Conservation (phyloP, 352 stramenopile genomes). For the Phytophthora colocasiae region DNA sequence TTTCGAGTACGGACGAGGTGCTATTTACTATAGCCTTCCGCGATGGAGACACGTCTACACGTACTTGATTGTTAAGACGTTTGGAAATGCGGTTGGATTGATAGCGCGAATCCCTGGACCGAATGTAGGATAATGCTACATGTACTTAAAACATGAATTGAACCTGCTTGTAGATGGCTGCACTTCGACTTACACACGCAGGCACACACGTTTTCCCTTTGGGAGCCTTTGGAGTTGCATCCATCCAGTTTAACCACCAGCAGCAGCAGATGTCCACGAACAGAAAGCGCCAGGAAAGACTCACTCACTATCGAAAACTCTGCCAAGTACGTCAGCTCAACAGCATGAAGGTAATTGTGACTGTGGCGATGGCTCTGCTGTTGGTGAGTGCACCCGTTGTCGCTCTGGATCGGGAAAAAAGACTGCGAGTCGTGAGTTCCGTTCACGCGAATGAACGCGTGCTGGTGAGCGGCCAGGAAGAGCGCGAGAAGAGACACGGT, state of each 20-base stretch:
- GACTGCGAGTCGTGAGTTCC: constrained; percentile 34
- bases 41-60: constrained; percentile 14
- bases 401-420: constrained; percentile 34
- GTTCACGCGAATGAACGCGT: constrained; percentile 44
- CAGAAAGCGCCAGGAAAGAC: not conserved
- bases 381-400: constrained; percentile 10
- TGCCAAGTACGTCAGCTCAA: constrained; percentile 3
- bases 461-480: constrained; percentile 25
- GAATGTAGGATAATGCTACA: constrained; percentile 27
- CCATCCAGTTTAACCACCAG: constrained; percentile 6
- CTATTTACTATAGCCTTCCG: not conserved
- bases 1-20: not conserved
- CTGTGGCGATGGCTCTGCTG: constrained; percentile 12
- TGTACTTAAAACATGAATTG: constrained; percentile 24
- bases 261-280: constrained; percentile 25
- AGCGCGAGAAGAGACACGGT: constrained; percentile 24
- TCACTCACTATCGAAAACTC: constrained; percentile 24
- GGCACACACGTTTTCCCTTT: constrained; percentile 13
- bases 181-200: constrained; percentile 5
- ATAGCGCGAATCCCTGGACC: constrained; percentile 1
- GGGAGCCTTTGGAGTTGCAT: constrained; percentile 1
- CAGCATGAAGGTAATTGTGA: constrained; percentile 20
- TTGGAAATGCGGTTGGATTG: not conserved
- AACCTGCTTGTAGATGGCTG: constrained; percentile 13
- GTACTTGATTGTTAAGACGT: constrained; percentile 7